Percentiles rank a stretch among this genome's conserved stretches.
Conservation (phyloP, 2,329 filamentous ascomycete genomes). For the Paracoccidioides lutzii region DNA sequence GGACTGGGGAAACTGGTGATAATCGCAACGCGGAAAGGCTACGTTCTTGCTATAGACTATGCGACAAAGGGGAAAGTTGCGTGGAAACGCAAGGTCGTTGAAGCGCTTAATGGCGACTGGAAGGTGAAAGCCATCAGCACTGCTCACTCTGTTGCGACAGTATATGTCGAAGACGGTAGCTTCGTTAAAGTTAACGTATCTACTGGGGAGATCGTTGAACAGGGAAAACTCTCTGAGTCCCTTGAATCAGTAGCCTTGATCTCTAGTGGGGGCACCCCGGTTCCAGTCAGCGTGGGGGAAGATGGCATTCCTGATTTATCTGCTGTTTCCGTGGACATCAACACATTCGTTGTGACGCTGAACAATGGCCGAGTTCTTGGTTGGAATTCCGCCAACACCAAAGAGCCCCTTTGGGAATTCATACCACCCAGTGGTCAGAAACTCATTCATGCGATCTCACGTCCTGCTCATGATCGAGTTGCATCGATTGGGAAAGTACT, state of each 20-base stretch:
- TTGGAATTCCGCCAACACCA: conserved; percentile 28
- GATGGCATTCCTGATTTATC: conserved; percentile 23
- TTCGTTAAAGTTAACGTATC: conserved; percentile 40
- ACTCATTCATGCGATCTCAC: conserved; percentile 54
- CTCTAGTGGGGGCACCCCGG: conserved; percentile 12
- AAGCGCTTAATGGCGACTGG: conserved; percentile 47
- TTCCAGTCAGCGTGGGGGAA: conserved; percentile 22
- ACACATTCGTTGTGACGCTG: conserved; percentile 28
- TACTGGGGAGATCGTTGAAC: conserved; percentile 30
- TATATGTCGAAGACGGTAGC: conserved; percentile 50
- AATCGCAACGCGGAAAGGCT: conserved; percentile 65
- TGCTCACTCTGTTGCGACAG: conserved; percentile 45
- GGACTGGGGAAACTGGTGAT: conserved; percentile 80
- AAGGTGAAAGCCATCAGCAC: conserved; percentile 55
- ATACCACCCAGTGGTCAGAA: conserved; percentile 51
- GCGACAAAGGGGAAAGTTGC: conserved; percentile 59
- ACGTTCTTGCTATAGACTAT: conserved; percentile 66
- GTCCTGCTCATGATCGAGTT: conserved; percentile 67
- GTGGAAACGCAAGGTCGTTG: conserved; percentile 58
- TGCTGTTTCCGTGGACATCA: conserved; percentile 18
- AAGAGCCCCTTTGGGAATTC: conserved; percentile 57
- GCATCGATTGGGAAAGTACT: conserved; percentile 92
- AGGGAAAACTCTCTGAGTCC: conserved; percentile 15
- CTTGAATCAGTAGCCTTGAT: conserved; percentile 23
- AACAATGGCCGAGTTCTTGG: conserved; percentile 31